These are phyloP conservation scores for Desmodesmus armatus DNA, from an alignment of 139 green algal species.

Conservation along the genomic window DNA sequence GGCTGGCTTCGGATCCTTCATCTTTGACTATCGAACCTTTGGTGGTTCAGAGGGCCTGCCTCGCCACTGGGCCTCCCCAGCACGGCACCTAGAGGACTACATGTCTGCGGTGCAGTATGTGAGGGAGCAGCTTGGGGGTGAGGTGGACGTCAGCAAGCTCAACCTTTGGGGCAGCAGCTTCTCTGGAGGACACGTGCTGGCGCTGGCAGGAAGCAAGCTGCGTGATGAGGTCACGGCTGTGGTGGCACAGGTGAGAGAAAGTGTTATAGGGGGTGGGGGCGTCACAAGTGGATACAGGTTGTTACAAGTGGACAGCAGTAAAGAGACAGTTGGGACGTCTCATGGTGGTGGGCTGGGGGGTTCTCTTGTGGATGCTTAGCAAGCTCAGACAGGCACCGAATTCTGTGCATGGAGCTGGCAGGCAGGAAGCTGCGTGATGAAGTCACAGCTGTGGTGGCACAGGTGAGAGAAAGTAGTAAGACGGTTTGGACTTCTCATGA, in stretches of 20 bases:
- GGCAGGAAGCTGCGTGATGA: background rate
- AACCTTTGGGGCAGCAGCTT: constrained; percentile 39
- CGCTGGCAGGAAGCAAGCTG: constrained; percentile 2
- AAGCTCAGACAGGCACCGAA: background rate
- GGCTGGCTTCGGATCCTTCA: constrained; percentile 58
- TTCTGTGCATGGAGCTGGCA: background rate
- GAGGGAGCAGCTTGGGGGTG: background rate
- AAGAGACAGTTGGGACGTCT: background rate
- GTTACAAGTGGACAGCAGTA: no score
- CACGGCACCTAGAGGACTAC: constrained; percentile 54
- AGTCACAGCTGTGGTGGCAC: constrained; percentile 39
- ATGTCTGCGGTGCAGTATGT: constrained; percentile 53
- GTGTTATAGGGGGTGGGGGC: background rate
- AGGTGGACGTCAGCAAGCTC: constrained; percentile 14
- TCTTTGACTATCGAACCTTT: constrained; percentile 64
- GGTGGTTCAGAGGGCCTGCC: constrained; percentile 56
- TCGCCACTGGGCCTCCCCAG: constrained; percentile 49
- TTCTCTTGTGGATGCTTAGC: background rate
- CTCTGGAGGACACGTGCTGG: constrained; percentile 31
- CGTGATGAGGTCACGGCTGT: constrained; percentile 5
- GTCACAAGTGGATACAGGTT: no score
- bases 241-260: constrained; percentile 30
- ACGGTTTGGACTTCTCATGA: no score
- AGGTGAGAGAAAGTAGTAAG: constrained; percentile 1
- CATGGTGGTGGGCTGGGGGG: background rate